A percentile compares a stretch with the other conserved stretches of the same genome.
Conservation (phyloP, 441 rosid species). For the Syzygium syzygioides region DNA sequence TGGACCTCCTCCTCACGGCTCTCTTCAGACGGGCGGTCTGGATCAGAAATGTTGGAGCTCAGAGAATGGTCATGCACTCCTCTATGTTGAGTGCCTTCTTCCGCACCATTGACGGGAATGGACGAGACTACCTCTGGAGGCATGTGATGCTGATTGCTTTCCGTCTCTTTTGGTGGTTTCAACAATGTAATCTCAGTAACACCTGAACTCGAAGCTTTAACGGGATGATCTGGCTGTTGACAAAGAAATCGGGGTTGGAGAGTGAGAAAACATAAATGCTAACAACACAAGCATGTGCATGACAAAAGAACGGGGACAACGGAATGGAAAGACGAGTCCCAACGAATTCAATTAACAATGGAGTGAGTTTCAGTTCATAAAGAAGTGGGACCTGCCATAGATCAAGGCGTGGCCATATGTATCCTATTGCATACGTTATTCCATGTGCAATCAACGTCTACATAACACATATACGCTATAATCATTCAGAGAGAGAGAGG, state of each 20-base stretch:
- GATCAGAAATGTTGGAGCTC: constrained; percentile 29
- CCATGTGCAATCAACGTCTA: not conserved
- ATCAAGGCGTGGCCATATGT: not conserved
- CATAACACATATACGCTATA: not conserved
- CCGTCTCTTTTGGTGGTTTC: not conserved
- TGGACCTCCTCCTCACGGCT: constrained; percentile 35
- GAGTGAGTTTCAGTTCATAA: not conserved
- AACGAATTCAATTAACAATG: not conserved
- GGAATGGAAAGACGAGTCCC: not conserved
- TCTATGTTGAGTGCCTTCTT: not conserved
- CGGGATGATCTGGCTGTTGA: constrained; percentile 4
- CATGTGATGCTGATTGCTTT: not conserved
- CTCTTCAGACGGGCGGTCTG: constrained; percentile 19
- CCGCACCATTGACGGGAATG: not conserved
- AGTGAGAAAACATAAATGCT: not conserved
- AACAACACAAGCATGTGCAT: not conserved
- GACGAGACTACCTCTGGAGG: not conserved
- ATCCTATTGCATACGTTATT: not conserved
- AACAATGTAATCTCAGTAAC: not conserved
- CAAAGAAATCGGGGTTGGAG: not conserved
- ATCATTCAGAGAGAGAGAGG: not conserved
- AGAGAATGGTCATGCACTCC: constrained; percentile 9
- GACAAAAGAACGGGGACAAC: not conserved
- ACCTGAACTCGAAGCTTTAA: not conserved
- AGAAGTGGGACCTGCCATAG: not conserved